Evolutionary conservation across 2,329 filamentous ascomycete species (phyloP).

Genomic region (Periglandula ipomoeae): DNA sequence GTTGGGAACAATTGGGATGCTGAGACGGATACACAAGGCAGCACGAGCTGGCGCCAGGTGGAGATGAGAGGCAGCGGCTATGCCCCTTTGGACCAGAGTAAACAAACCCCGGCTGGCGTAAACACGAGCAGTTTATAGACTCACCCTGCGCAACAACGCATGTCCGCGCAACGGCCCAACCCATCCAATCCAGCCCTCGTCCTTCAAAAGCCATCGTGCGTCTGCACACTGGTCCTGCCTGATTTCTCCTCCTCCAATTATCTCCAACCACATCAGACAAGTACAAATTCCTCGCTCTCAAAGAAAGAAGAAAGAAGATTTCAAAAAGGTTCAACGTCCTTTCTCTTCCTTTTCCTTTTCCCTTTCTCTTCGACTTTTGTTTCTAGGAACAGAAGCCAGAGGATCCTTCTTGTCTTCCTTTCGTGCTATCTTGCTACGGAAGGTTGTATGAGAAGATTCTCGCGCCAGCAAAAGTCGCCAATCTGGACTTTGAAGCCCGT

Average conservation of each 20-base stretch:
- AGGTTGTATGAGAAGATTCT: slow-evolving; percentile 54
- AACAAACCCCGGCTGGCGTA: slow-evolving; percentile 16
- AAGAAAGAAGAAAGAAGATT: slow-evolving; percentile 26
- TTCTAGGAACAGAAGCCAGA: slow-evolving; percentile 54
- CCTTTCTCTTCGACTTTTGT: slow-evolving; percentile 39
- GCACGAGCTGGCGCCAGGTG: slow-evolving; percentile 4
- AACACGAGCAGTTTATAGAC: slow-evolving; percentile 15
- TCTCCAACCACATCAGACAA: slow-evolving; percentile 25
- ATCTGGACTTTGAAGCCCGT: slow-evolving; percentile 99
- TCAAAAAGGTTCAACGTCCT: slow-evolving; percentile 23
- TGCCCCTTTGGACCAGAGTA: slow-evolving; percentile 16
- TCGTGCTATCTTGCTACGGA: slow-evolving; percentile 50
- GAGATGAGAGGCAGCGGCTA: slow-evolving; percentile 13
- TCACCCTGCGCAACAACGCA: slow-evolving; percentile 15
- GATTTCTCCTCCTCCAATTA: slow-evolving; percentile 27
- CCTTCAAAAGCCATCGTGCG: slow-evolving; percentile 31
- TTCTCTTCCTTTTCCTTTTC: slow-evolving; percentile 23
- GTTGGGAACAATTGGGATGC: slow-evolving; percentile 2
- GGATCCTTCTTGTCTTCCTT: slow-evolving; percentile 61
- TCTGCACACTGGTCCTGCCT: slow-evolving; percentile 21
- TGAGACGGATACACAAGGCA: slow-evolving; percentile 8
- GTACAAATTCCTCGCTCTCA: slow-evolving; percentile 5
- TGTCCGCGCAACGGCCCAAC: slow-evolving; percentile 8
- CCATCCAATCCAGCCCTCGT: slow-evolving; percentile 23
- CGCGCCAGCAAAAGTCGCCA: slow-evolving; percentile 71